A percentile compares a stretch with the other conserved stretches of the same genome.
phyloP scores from a whole-genome alignment of 768 basidiomycete genomes.

The Lentinula boryana region DNA sequence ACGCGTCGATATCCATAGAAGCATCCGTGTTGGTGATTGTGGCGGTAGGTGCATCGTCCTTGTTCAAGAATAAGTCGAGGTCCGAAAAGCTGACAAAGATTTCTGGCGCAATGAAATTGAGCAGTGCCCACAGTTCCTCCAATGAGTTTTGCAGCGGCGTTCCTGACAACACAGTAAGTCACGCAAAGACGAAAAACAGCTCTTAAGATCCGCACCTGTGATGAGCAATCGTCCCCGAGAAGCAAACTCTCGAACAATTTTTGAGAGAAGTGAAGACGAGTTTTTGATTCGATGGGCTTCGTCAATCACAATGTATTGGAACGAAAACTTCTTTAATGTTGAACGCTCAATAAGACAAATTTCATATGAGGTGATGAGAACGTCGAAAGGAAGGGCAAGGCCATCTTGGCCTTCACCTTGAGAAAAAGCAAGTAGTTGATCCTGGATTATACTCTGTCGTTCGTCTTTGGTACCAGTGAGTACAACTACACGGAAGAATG shows the following conservation, averaged over 20 bases:
- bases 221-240: constrained; percentile 89
- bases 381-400: constrained; percentile 51
- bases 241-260: constrained; percentile 89
- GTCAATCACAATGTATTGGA: constrained; percentile 97
- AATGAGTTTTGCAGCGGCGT: constrained; percentile 96
- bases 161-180: background rate
- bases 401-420: background rate
- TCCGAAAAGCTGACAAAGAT: constrained; percentile 91
- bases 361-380: constrained; percentile 95
- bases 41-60: constrained; percentile 47
- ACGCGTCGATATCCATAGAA: background rate
- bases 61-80: constrained; percentile 90
- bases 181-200: background rate
- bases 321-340: constrained; percentile 90
- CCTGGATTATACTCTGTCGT: constrained; percentile 72
- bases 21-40: constrained; percentile 19
- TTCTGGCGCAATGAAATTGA: constrained; percentile 97
- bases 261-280: constrained; percentile 90
- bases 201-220: constrained; percentile 47
- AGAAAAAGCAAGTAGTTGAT: constrained; percentile 71
- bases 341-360: constrained; percentile 93
- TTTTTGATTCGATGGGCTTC: constrained; percentile 99
- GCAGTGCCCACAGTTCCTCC: constrained; percentile 87
- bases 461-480: constrained; percentile 90
- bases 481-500: constrained; percentile 76